phyloP scores from a whole-genome alignment of 1,284 basidiomycete genomes.

The Apiotrichum veenhuisii region DNA sequence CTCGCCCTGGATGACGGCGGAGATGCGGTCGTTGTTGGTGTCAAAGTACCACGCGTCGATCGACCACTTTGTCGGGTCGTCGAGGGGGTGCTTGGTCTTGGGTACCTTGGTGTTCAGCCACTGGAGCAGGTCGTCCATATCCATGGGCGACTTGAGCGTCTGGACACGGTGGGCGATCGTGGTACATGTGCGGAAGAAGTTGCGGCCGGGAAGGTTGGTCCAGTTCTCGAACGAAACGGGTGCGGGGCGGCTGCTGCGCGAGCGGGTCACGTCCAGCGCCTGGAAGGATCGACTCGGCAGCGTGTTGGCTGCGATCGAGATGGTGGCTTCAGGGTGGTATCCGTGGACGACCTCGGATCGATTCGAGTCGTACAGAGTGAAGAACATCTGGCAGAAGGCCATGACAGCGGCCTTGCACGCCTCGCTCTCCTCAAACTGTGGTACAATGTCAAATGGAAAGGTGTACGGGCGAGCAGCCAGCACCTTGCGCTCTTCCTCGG shows the following conservation, averaged over 20 bases:
- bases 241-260: conserved; percentile 66
- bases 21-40: conserved; percentile 56
- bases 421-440: conserved; percentile 34
- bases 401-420: conserved; percentile 46
- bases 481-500: conserved; percentile 27
- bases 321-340: conserved; percentile 79
- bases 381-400: conserved; percentile 59
- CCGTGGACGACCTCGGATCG: conserved; percentile 65
- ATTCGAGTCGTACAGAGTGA: conserved; percentile 75
- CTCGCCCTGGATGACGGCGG: conserved; percentile 85
- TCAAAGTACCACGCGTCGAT: conserved; percentile 81
- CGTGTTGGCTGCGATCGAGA: conserved; percentile 82
- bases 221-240: conserved; percentile 68
- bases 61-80: conserved; percentile 71
- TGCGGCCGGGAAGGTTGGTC: conserved; percentile 66
- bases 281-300: conserved; percentile 61
- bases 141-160: conserved; percentile 69
- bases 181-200: conserved; percentile 64
- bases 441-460: conserved; percentile 41
- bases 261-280: conserved; percentile 19
- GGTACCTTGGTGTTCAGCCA: conserved; percentile 62
- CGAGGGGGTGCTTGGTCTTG: conserved; percentile 70
- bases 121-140: conserved; percentile 50
- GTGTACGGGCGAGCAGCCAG: conserved; percentile 34
- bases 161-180: conserved; percentile 62